Base-by-base conservation (phyloP, 352 stramenopile species). In the Phytophthora rubi region DNA sequence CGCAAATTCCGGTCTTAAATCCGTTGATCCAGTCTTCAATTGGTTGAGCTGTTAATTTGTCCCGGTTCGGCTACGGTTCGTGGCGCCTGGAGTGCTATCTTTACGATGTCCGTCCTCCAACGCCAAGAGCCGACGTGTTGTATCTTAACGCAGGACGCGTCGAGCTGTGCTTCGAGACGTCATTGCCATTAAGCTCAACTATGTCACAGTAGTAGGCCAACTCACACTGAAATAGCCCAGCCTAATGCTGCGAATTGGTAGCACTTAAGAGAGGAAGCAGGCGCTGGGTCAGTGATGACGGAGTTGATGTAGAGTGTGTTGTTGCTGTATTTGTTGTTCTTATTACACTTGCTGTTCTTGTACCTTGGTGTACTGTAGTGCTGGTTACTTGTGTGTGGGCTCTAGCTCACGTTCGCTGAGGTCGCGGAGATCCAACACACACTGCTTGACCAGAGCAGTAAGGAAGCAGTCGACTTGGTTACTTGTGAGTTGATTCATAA, bases 381-480 rank as follows among this genome's bases (percentile, higher is more conserved):
- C 9, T 42, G 6, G 35, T 15, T 42, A 42, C 35, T 42, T 42
- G 33, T 49, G n/a, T 59, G 18, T 59, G 53, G 18, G 4, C 18
- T 59, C 53, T 48, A 44, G 30, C 33, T 59, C 53, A 45, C 21
- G 10, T 47, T 23, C 10, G 28, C n/a, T 63, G 44, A 55, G 56
- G 56, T 63, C 26, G 42, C 44, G 6, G 56, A 63, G 28, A 63
- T 28, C 56, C 44, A 63, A 55, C 56, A 54, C 44, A 63, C 56
- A 32, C 53, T 63, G 56, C 28, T 63, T 63, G 56, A 42, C 42
- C 42, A 47, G 28, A 63, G 44, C 28, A 63, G 56, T 53, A n/a
- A 45, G 56, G 30, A 63, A 48, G 56, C 16, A 30, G 32, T 47
- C 7, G 44, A 35, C 28, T 55, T 55, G 56, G n/a, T 63, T 0